These are phyloP conservation scores for Astragalus membranaceus DNA, from an alignment of 306 rosid genomes.

Conservation along the genomic window DNA sequence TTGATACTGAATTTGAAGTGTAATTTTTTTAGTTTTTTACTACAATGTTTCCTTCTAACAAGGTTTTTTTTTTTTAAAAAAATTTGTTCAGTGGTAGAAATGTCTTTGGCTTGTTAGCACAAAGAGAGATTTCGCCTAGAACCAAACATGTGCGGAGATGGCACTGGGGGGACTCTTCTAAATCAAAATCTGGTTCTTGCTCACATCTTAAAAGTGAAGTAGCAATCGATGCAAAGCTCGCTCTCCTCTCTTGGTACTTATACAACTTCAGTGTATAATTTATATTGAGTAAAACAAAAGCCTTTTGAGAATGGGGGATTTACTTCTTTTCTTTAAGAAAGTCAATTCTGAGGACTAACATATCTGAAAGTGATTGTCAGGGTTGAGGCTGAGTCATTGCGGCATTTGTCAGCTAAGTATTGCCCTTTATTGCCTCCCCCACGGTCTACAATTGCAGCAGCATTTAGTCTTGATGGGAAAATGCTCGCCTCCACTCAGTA, in stretches of 20 bases:
- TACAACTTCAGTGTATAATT: background rate
- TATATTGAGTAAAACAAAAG: background rate
- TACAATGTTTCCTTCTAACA: background rate
- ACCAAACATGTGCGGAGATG: slow-evolving; percentile 29
- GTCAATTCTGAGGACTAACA: background rate
- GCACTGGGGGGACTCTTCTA: slow-evolving; percentile 36
- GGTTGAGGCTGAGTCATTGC: slow-evolving; percentile 44
- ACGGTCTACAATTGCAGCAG: slow-evolving; percentile 49
- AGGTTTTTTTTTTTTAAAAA: background rate
- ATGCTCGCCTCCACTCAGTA: slow-evolving; percentile 49
- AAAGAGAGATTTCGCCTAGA: slow-evolving; percentile 42
- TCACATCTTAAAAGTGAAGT: slow-evolving; percentile 17
- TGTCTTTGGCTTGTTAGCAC: slow-evolving; percentile 31
- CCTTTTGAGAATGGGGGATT: slow-evolving; percentile 2
- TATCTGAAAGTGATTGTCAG: slow-evolving; percentile 25
- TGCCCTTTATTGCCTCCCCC: slow-evolving; percentile 43
- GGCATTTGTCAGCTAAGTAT: slow-evolving; percentile 36
- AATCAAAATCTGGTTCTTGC: slow-evolving; percentile 20
- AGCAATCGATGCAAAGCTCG: slow-evolving; percentile 23
- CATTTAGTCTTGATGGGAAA: slow-evolving; percentile 45
- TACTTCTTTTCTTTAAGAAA: background rate
- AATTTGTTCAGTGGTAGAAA: slow-evolving; percentile 30
- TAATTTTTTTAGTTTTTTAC: background rate
- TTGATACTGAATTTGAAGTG: background rate
- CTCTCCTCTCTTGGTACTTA: slow-evolving; percentile 44